These are phyloP conservation scores for Alternaria incomplexa DNA, from an alignment of 2,329 filamentous ascomycete species.

Conservation along the genomic window DNA sequence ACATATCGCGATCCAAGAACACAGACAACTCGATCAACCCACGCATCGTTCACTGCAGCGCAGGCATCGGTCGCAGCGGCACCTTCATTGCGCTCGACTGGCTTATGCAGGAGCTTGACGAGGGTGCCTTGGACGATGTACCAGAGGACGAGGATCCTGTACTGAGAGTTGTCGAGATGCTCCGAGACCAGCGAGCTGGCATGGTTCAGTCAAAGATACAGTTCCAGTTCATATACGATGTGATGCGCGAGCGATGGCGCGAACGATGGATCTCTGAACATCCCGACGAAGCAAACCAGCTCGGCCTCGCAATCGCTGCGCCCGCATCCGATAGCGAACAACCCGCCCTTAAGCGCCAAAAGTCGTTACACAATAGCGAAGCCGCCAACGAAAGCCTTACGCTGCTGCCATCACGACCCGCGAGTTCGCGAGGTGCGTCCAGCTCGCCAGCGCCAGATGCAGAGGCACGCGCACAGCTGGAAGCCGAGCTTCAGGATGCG, in stretches of 20 bases:
- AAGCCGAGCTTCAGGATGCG: conserved; percentile 41
- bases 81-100: conserved; percentile 98
- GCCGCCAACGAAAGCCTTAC: neutral
- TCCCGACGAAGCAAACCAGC: conserved; percentile 34
- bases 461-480: conserved; percentile 36
- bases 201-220: conserved; percentile 95
- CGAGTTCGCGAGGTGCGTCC: conserved; percentile 5
- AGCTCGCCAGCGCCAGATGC: conserved; percentile 20
- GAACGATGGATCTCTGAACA: conserved; percentile 53
- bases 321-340: conserved; percentile 22
- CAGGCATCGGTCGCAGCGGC: conserved; percentile 90
- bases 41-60: conserved; percentile 75
- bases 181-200: conserved; percentile 86
- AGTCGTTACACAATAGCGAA: conserved; percentile 25
- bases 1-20: conserved; percentile 67
- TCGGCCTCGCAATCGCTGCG: conserved; percentile 23
- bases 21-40: conserved; percentile 62
- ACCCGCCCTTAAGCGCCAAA: conserved; percentile 37
- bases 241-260: conserved; percentile 76
- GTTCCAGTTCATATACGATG: conserved; percentile 87
- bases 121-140: conserved; percentile 66
- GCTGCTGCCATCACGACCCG: neutral
- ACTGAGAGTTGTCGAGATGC: conserved; percentile 75
- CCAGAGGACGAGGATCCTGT: conserved; percentile 69
- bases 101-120: conserved; percentile 79